Conservation (phyloP, 1,284 basidiomycete species). For the Heliocybe sulcata region DNA sequence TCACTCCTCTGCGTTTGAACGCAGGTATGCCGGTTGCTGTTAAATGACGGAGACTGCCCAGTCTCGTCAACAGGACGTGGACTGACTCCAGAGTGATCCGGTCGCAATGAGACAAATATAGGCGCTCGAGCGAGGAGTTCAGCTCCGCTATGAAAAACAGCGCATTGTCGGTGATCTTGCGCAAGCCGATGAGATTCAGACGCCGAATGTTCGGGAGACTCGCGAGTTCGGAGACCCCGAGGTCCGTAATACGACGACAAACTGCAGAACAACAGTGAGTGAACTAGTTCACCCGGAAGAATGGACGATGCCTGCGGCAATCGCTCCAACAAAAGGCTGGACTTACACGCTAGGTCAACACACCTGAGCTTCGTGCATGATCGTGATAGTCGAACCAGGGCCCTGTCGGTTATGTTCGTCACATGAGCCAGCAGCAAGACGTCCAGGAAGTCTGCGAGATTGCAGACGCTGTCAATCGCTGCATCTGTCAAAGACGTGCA, state of each 20-base stretch:
- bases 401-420: conserved; percentile 72
- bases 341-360: conserved; percentile 83
- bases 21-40: conserved; percentile 80
- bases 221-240: conserved; percentile 79
- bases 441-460: conserved; percentile 74
- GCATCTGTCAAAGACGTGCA: conserved; percentile 78
- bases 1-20: conserved; percentile 66
- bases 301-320: neutral
- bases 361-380: conserved; percentile 73
- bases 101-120: conserved; percentile 88
- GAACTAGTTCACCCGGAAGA: neutral
- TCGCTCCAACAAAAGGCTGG: neutral
- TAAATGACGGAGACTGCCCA: conserved; percentile 67
- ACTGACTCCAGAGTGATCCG: conserved; percentile 75
- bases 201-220: conserved; percentile 67
- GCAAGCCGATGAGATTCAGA: conserved; percentile 75
- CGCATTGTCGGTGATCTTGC: conserved; percentile 59
- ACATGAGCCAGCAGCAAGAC: conserved; percentile 81
- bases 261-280: conserved; percentile 31
- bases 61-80: conserved; percentile 63
- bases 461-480: conserved; percentile 61
- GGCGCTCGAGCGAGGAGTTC: conserved; percentile 64
- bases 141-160: conserved; percentile 64
- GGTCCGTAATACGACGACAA: conserved; percentile 80
- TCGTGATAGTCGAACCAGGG: conserved; percentile 65